Evolutionary conservation across 2,329 filamentous ascomycete genomes (phyloP).

Genomic region (Teratosphaeriaceae sp.): DNA sequence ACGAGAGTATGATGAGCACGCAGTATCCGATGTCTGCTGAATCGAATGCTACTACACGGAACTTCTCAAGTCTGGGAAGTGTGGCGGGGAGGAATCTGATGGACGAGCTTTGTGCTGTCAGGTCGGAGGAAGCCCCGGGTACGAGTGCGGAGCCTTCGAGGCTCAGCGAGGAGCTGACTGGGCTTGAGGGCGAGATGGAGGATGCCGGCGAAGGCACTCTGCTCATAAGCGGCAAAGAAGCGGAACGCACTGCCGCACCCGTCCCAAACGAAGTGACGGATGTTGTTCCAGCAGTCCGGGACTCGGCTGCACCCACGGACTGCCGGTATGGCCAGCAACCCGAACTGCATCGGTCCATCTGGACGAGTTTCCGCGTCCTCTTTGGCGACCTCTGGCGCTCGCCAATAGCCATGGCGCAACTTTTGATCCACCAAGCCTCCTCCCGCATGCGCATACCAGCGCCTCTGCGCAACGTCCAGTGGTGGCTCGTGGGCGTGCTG

Average conservation of each 20-base stretch:
- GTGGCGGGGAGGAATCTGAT: slow-evolving; percentile 26
- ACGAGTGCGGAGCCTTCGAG: neutral
- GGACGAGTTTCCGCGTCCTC: slow-evolving; percentile 18
- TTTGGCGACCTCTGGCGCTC: slow-evolving; percentile 24
- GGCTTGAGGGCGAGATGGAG: neutral
- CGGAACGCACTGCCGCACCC: too few relatives aligned
- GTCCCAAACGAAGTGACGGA: too few relatives aligned
- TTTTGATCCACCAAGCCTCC: slow-evolving; percentile 25
- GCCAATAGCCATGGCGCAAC: slow-evolving; percentile 25
- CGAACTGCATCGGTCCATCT: slow-evolving; percentile 12
- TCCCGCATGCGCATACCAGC: slow-evolving; percentile 21
- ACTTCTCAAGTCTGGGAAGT: slow-evolving; percentile 22
- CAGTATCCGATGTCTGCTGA: slow-evolving; percentile 6
- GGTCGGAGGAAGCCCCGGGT: slow-evolving; percentile 3
- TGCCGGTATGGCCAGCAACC: too few relatives aligned
- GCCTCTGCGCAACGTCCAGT: slow-evolving; percentile 26
- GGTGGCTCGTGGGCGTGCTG: slow-evolving; percentile 28
- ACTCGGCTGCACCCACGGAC: too few relatives aligned
- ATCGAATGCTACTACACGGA: slow-evolving; percentile 11
- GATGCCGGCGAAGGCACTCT: neutral
- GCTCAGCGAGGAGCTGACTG: neutral
- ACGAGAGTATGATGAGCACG: slow-evolving; percentile 7
- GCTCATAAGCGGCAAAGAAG: slow-evolving; percentile 3
- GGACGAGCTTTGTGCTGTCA: slow-evolving; percentile 26
- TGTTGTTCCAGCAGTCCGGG: too few relatives aligned